These are phyloP conservation scores for Mycena filopes DNA, from an alignment of 768 basidiomycete genomes.

Conservation along the genomic window DNA sequence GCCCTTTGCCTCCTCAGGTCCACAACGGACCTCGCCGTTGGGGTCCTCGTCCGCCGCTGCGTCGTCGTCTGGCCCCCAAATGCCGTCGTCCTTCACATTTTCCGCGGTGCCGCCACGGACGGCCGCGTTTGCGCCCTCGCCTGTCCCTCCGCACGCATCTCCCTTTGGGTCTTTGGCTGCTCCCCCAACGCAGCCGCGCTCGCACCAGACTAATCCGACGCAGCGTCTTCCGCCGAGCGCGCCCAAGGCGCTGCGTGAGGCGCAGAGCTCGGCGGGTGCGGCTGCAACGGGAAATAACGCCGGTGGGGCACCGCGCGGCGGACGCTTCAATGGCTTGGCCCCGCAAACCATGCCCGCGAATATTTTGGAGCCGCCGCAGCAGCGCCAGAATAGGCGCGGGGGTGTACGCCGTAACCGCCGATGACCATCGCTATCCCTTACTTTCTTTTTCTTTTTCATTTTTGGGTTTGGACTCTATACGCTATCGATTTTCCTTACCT, in stretches of 20 bases:
- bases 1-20: neutral
- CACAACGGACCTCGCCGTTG: constrained; percentile 27
- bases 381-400: neutral
- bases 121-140: neutral
- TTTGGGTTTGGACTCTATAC: constrained; percentile 7
- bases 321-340: constrained; percentile 6
- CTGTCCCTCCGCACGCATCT: neutral
- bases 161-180: neutral
- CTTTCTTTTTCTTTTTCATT: neutral
- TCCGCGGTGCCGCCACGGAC: neutral
- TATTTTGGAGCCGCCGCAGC: neutral
- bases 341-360: constrained; percentile 16
- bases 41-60: neutral
- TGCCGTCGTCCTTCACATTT: too few species aligned
- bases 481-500: constrained; percentile 21
- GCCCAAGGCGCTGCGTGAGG: constrained; percentile 33
- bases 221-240: constrained; percentile 31
- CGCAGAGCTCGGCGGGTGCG: constrained; percentile 19
- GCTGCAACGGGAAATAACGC: neutral
- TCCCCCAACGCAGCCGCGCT: constrained; percentile 34
- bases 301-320: neutral
- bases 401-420: neutral
- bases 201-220: constrained; percentile 13
- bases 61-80: constrained; percentile 1
- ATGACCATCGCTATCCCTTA: neutral